Evolutionary conservation across 225 moss, liverwort and hornwort species (phyloP), one percentile per base, ranked within the genome.

Genomic region (Thuidium tamariscinum): DNA sequence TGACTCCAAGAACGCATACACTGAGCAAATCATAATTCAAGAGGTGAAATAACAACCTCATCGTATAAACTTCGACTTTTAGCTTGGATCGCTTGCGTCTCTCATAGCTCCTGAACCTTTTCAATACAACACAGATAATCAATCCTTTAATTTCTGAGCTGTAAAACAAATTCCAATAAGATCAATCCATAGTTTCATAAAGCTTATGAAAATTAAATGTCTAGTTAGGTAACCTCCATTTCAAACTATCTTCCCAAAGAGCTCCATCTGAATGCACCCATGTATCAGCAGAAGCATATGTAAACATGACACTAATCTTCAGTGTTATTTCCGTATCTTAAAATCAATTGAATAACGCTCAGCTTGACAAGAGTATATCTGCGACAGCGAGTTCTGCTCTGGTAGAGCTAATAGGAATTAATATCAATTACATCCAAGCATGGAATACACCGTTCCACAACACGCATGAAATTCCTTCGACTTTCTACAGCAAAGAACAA

Each of bases 61-160:
- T 94, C 95, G 77, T 96, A 94, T 77, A 95, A 88, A 55, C 90
- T 93, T 77, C 92, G 95, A 93, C 94, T 95, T 85, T 93, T 72
- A 96, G 82, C 92, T 95, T 97, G 82, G 90, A 90, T 94, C 82
- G 92, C 94, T 87, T 92, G 91, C 57, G 89, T 88, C 80, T 95
- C 95, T 48, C 90, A 85, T 74, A 90, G 85, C 82, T 93, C 92
- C 77, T 90, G 87, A 71, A 92, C 87, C 92, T 92, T 90, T 81
- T 73, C 42, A 21, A 77, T 27, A 74, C 30, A 66, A 67, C 60
- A 78, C 73, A 74, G 32, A 73, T 55, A 23, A 89, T 73, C 16
- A n/a, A 60, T 87, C 54, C 41, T 72, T 83, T n/a, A 19, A 57
- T 19, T 68, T 81, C 77, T 30, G n/a, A 46, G 56, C 32, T 64